Conservation (phyloP, 129 eudicot species). For the Heracleum sosnowskyi region DNA sequence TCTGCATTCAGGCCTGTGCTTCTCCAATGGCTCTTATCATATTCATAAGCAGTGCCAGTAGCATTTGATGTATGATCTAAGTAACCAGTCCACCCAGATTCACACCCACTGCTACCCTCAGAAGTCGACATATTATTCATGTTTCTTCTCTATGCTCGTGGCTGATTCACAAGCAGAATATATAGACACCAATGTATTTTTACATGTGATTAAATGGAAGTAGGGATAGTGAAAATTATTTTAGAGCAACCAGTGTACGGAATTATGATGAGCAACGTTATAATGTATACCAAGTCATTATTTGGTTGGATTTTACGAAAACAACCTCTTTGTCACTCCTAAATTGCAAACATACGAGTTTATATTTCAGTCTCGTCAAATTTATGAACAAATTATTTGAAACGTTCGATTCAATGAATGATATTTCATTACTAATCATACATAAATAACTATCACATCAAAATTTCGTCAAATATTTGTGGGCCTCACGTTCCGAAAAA, state of each 20-base stretch:
- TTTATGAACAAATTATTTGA: too few species aligned
- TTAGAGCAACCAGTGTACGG: neutral
- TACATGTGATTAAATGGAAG: neutral
- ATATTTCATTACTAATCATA: too few species aligned
- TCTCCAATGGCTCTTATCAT: neutral
- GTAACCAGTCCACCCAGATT: conserved; percentile 60
- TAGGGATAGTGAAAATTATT: neutral
- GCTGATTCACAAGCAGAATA: neutral
- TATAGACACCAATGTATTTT: neutral
- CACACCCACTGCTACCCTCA: conserved; percentile 47
- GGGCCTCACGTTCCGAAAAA: neutral
- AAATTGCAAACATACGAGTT: too few species aligned
- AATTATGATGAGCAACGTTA: too few species aligned
- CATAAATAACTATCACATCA: too few species aligned
- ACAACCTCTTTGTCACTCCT: too few species aligned
- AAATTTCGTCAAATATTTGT: too few species aligned
- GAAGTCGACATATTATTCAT: conserved; percentile 23
- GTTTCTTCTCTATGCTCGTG: neutral
- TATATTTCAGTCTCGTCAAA: too few species aligned
- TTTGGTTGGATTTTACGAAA: too few species aligned
- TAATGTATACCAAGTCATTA: too few species aligned
- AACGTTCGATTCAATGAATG: too few species aligned
- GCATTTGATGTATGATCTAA: conserved; percentile 31
- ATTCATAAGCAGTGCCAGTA: conserved; percentile 10
- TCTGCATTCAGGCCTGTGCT: conserved; percentile 8